A percentile compares a stretch with the other conserved stretches of the same genome.
These are phyloP conservation scores for Kwoniella europaea DNA, from an alignment of 768 basidiomycete species.

Conservation along the genomic window DNA sequence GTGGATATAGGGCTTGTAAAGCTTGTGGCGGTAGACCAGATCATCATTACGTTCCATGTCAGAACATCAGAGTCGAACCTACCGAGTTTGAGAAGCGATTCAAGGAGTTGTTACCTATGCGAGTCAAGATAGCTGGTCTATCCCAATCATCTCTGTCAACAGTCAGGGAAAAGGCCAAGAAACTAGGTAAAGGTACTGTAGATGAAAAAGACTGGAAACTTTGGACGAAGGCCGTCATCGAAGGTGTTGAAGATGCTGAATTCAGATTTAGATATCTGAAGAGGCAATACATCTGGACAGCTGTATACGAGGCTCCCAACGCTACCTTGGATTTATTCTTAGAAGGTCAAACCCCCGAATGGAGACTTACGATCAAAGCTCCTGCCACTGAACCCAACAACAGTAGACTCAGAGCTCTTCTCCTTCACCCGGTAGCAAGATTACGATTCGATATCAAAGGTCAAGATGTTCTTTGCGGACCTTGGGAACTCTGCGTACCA, in stretches of 20 bases:
- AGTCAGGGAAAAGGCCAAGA: conserved; percentile 52
- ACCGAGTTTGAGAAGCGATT: conserved; percentile 74
- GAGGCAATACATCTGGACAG: conserved; percentile 87
- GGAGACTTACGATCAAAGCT: conserved; percentile 80
- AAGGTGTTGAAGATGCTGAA: conserved; percentile 56
- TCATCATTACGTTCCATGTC: conserved; percentile 68
- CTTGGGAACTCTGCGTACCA: conserved; percentile 82
- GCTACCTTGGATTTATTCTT: conserved; percentile 77
- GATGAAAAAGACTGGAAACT: conserved; percentile 66
- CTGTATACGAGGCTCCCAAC: conserved; percentile 71
- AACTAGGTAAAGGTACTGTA: conserved; percentile 39
- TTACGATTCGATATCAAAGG: conserved; percentile 59
- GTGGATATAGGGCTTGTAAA: conserved; percentile 76
- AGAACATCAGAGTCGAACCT: conserved; percentile 71
- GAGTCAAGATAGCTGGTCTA: conserved; percentile 64
- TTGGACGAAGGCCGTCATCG: conserved; percentile 63
- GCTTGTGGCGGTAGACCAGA: conserved; percentile 90
- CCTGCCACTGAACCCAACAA: conserved; percentile 73
- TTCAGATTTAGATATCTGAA: conserved; percentile 83
- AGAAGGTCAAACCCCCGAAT: conserved; percentile 77
- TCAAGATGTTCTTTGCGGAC: conserved; percentile 64
- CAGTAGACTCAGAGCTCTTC: conserved; percentile 73
- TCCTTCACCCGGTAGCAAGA: conserved; percentile 78
- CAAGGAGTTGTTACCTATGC: conserved; percentile 86
- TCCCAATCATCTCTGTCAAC: conserved; percentile 64